Conservation (phyloP, 805 yeast genomes). For the Kazachstania kunashirensis region DNA sequence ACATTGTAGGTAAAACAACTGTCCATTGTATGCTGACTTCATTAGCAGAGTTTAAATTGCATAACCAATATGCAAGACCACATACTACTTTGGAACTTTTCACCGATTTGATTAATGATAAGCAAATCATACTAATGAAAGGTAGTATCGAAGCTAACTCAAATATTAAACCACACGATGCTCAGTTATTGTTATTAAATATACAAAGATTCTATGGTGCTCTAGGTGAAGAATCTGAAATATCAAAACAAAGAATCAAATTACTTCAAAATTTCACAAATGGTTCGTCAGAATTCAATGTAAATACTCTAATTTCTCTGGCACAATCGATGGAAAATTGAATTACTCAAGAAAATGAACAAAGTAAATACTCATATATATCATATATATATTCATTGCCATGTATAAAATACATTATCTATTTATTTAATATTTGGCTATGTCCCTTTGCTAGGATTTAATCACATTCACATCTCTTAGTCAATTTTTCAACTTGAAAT, state of each 20-base stretch:
- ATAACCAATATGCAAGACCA: slow-evolving; percentile 86
- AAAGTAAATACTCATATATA: too few relatives aligned
- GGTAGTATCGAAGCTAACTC: slow-evolving; percentile 71
- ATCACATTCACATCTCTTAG: too few relatives aligned
- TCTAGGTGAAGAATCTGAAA: slow-evolving; percentile 35
- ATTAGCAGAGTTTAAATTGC: slow-evolving; percentile 82
- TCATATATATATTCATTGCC: not conserved
- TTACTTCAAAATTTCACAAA: slow-evolving; percentile 58
- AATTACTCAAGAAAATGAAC: not conserved
- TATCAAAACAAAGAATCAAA: slow-evolving; percentile 40
- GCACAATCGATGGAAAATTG: slow-evolving; percentile 56
- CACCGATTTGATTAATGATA: slow-evolving; percentile 53
- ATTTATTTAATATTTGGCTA: too few relatives aligned
- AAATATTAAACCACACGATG: slow-evolving; percentile 57
- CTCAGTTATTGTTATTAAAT: slow-evolving; percentile 66
- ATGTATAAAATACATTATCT: too few relatives aligned
- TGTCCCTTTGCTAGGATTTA: too few relatives aligned
- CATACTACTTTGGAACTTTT: slow-evolving; percentile 88
- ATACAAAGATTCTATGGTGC: slow-evolving; percentile 81
- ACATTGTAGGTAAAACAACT: slow-evolving; percentile 72
- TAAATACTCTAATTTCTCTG: slow-evolving; percentile 59
- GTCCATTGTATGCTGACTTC: slow-evolving; percentile 86
- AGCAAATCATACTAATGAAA: slow-evolving; percentile 70
- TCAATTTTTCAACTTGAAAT: too few relatives aligned
- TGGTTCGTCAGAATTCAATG: slow-evolving; percentile 57